Conservation (phyloP, 2,329 filamentous ascomycete genomes). For the Blumeriella jaapii region DNA sequence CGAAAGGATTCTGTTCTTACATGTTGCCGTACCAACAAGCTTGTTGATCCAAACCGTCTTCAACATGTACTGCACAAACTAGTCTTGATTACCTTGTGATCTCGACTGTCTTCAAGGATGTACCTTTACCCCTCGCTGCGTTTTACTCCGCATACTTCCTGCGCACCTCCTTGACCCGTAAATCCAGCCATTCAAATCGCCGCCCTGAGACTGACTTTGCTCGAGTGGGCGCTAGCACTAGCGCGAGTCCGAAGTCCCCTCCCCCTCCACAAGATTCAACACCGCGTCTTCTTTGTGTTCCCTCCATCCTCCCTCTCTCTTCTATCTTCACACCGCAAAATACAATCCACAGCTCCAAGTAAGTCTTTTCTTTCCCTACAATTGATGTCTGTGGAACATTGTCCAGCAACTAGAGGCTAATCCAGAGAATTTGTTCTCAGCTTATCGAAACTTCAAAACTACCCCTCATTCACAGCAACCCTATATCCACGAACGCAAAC, state of each 20-base stretch:
- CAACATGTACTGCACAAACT: too few relatives aligned
- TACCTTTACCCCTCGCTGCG: neutral
- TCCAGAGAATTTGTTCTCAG: neutral
- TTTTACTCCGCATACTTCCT: neutral
- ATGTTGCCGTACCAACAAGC: too few relatives aligned
- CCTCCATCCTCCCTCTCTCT: neutral
- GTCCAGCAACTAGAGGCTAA: neutral
- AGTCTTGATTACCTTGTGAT: too few relatives aligned
- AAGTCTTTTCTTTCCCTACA: neutral
- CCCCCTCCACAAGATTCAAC: constrained; percentile 6
- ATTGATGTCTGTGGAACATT: neutral
- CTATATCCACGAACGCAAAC: constrained; percentile 15
- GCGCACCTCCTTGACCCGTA: neutral
- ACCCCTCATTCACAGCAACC: constrained; percentile 13
- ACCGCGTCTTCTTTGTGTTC: neutral
- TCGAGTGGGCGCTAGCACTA: constrained; percentile 2
- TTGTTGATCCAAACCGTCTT: too few relatives aligned
- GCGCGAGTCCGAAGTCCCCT: constrained; percentile 1
- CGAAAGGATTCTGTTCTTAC: too few relatives aligned
- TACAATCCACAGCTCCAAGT: constrained; percentile 5
- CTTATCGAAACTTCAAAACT: neutral
- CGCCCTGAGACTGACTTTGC: neutral
- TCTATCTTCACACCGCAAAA: constrained; percentile 2
- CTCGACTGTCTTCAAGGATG: too few relatives aligned
- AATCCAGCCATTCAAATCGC: neutral